Base-by-base conservation (phyloP, 768 basidiomycete genomes). In the Leccinellum luteum region DNA sequence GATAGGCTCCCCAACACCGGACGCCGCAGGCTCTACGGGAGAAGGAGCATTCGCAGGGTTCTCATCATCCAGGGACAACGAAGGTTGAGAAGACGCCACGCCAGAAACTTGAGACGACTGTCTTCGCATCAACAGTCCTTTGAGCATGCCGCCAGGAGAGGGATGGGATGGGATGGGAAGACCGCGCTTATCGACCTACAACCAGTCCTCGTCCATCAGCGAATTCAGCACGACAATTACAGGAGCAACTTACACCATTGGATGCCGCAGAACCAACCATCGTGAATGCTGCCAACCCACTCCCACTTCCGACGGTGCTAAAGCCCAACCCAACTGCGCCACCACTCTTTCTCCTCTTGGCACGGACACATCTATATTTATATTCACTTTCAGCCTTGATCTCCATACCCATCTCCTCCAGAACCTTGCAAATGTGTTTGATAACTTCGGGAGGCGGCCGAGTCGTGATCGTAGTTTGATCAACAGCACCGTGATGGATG, bases 401-500 rank as follows among this genome's bases (percentile, higher is more conserved):
- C 57, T 95, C 94, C 54, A 99, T 78, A 19, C 96, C 97, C 92
- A 98, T 94, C 31, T 82, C 83, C 63, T 85, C 82, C 59, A 99
- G 78, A 13, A 94, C 89, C 59, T 81, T 80, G 66, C 83, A 82
- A 30, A 98, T 83, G 68, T 94, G 91, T 58, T 80, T 83, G 78
- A 98, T 92, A 34, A 98, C 94, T 63, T 92, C 90, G 1, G 87
- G 85, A 34, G 96, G 94, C 9, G 86, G 77, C 21, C 85, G 81
- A 3, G 86, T 92, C 32, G 96, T 97, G 64, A 98, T 83, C 52
- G 86, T 94, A 27, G 85, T 85, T 70, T 89, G 89, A 70, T 98
- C 97, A 30, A 98, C 89, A 2, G 95, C 87, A 60, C 95, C 96
- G 64, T 92, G 89, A 68, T 98, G 96, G 43, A 90, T 83, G 12